A percentile compares a stretch with the other conserved stretches of the same genome.
These are phyloP conservation scores for Begonia peltatifolia DNA, from an alignment of 306 rosid genomes.

Conservation along the genomic window DNA sequence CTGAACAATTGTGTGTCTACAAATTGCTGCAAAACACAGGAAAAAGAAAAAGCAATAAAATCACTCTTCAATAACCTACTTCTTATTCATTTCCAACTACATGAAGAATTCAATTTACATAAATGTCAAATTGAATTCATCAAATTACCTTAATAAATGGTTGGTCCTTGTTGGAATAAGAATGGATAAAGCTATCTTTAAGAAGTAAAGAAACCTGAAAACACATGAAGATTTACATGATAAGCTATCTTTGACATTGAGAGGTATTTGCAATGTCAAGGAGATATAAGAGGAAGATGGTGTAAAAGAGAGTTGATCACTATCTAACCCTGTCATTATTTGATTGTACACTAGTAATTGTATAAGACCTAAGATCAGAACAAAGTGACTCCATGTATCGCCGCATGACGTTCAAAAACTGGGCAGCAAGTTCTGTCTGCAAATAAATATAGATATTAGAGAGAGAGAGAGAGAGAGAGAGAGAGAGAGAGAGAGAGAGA, in stretches of 20 bases:
- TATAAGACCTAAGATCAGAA: slow-evolving; percentile 52
- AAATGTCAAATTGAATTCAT: neutral
- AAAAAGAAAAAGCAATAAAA: neutral
- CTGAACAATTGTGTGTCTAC: slow-evolving; percentile 83
- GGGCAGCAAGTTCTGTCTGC: slow-evolving; percentile 59
- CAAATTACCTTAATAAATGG: slow-evolving; percentile 71
- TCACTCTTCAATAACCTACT: neutral
- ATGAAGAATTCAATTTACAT: neutral
- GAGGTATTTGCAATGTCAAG: neutral
- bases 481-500: no score
- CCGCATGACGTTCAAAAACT: slow-evolving; percentile 50
- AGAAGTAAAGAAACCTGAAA: slow-evolving; percentile 95
- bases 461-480: no score
- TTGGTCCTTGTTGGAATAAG: slow-evolving; percentile 67
- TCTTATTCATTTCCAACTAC: neutral
- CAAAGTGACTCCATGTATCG: slow-evolving; percentile 76
- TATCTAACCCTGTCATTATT: slow-evolving; percentile 65
- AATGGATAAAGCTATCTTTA: slow-evolving; percentile 83
- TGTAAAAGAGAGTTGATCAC: slow-evolving; percentile 4
- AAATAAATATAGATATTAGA: neutral
- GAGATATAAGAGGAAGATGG: slow-evolving; percentile 9
- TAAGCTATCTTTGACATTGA: slow-evolving; percentile 2
- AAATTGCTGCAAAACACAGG: slow-evolving; percentile 40
- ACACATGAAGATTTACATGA: slow-evolving; percentile 11
- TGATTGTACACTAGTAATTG: slow-evolving; percentile 83